A percentile compares a stretch with the other conserved stretches of the same genome.
These are phyloP conservation scores for Polygonum maritimum DNA, from an alignment of 148 eudicot species.

Conservation along the genomic window DNA sequence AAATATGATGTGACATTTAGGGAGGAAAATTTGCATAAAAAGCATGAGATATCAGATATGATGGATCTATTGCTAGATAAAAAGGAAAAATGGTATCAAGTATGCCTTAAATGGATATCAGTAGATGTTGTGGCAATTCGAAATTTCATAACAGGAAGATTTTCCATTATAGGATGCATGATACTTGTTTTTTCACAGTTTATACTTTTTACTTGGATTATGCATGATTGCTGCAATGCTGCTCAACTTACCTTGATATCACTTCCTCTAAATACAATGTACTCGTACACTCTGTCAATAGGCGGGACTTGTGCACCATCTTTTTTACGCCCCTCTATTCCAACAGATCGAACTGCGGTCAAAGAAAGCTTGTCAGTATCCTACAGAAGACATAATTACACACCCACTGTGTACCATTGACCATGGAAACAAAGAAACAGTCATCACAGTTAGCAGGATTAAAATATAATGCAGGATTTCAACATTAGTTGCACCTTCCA, in stretches of 20 bases:
- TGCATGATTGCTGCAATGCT: background rate
- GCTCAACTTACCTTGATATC: conserved; percentile 45
- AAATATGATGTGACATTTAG: background rate
- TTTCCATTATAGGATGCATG: background rate
- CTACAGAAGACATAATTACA: background rate
- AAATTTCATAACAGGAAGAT: background rate
- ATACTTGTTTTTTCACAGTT: background rate
- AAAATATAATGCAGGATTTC: background rate
- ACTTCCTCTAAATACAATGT: conserved; percentile 53
- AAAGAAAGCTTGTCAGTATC: conserved; percentile 1
- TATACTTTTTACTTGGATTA: background rate
- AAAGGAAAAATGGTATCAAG: background rate
- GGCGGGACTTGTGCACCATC: conserved; percentile 48
- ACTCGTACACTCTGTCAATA: conserved; percentile 48
- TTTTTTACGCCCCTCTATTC: conserved; percentile 56
- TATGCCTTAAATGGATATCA: background rate
- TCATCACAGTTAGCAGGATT: background rate
- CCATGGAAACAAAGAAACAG: background rate
- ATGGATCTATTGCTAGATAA: background rate
- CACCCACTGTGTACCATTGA: background rate
- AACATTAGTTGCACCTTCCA: background rate
- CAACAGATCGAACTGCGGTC: conserved; percentile 49
- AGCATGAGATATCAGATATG: background rate
- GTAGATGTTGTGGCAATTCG: background rate
- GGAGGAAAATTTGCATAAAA: background rate